Conservation (phyloP, 441 rosid genomes). For the Lepidium campestre region DNA sequence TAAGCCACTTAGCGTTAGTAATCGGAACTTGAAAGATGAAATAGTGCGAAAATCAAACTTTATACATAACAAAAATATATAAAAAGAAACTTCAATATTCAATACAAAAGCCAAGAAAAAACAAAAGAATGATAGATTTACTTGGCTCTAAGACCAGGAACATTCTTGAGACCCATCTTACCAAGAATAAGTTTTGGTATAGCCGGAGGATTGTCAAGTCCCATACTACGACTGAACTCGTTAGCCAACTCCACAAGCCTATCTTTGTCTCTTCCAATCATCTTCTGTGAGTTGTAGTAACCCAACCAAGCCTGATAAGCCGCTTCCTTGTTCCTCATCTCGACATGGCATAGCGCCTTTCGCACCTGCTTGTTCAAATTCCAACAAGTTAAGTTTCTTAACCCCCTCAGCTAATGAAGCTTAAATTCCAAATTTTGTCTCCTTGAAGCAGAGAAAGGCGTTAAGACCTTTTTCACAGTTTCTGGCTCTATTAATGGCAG, state of each 20-base stretch:
- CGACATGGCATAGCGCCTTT: constrained; percentile 51
- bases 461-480: constrained; percentile 57
- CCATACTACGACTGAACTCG: constrained; percentile 81
- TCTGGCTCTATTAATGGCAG: constrained; percentile 59
- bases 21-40: neutral
- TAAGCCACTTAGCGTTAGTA: no score
- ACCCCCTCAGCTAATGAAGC: neutral
- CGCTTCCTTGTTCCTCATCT: constrained; percentile 68
- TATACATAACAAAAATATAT: neutral
- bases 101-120: neutral
- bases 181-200: constrained; percentile 56
- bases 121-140: constrained; percentile 11
- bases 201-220: constrained; percentile 72
- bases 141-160: constrained; percentile 71
- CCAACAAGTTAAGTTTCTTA: neutral
- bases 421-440: neutral
- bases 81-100: neutral
- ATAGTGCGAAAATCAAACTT: neutral
- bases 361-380: constrained; percentile 45
- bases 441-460: neutral
- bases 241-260: constrained; percentile 82
- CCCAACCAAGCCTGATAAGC: constrained; percentile 96
- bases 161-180: constrained; percentile 79
- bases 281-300: constrained; percentile 74
- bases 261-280: constrained; percentile 56